These are phyloP conservation scores for Cardamine occulta DNA, from an alignment of 345 rosid genomes.

Conservation along the genomic window DNA sequence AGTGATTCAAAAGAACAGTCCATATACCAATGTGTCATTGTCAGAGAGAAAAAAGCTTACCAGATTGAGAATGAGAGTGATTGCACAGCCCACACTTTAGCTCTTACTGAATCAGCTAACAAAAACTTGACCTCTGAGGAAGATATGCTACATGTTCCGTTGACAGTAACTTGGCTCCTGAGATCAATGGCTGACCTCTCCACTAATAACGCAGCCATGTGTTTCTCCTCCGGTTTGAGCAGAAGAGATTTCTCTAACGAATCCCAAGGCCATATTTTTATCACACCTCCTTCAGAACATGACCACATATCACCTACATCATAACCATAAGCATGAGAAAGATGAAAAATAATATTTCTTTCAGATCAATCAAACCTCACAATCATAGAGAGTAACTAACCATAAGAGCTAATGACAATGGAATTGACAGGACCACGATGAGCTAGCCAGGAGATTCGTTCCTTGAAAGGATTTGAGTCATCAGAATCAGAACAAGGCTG, in stretches of 20 bases:
- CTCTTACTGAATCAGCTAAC: constrained; percentile 61
- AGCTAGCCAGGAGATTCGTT: constrained; percentile 85
- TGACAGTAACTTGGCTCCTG: constrained; percentile 78
- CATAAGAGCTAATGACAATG: constrained; percentile 66
- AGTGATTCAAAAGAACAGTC: constrained; percentile 4
- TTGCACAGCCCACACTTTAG: constrained; percentile 82
- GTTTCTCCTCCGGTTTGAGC: constrained; percentile 72
- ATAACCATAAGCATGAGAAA: constrained; percentile 5
- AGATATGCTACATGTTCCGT: constrained; percentile 73
- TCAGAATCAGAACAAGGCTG: constrained; percentile 40
- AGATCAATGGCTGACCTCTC: constrained; percentile 85
- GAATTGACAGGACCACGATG: constrained; percentile 77
- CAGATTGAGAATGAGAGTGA: constrained; percentile 74
- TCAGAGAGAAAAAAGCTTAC: constrained; percentile 38
- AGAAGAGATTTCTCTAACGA: constrained; percentile 75
- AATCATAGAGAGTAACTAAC: constrained; percentile 45
- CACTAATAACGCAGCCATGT: constrained; percentile 84
- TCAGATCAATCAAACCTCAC: constrained; percentile 15
- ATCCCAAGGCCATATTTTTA: constrained; percentile 91
- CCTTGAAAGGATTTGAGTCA: constrained; percentile 52
- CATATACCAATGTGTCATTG: background rate
- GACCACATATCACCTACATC: constrained; percentile 87
- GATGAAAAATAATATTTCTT: background rate
- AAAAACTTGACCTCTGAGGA: constrained; percentile 76
- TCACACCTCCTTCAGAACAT: constrained; percentile 70